phyloP scores from a whole-genome alignment of 2,329 filamentous ascomycete species.

The Penicillium sp. region DNA sequence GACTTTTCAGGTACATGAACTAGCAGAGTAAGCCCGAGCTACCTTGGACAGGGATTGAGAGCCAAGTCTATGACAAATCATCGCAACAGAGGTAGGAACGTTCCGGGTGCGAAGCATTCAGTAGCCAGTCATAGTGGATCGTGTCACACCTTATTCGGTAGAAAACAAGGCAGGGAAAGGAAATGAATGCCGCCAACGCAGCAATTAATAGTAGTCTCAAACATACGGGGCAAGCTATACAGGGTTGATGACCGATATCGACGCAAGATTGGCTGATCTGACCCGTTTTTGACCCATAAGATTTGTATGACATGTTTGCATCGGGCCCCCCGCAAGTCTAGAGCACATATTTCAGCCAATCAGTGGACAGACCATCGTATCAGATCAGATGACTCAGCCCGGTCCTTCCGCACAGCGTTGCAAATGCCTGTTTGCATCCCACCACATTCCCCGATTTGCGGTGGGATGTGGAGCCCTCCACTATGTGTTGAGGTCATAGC shows the following conservation, averaged over 20 bases:
- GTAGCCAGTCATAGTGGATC: constrained; percentile 3
- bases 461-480: constrained; percentile 10
- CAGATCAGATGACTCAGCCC: constrained; percentile 14
- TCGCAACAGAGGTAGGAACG: constrained; percentile 10
- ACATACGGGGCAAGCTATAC: background rate
- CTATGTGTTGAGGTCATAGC: constrained; percentile 20
- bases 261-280: constrained; percentile 6
- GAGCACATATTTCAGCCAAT: constrained; percentile 8
- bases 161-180: background rate
- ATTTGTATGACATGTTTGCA: constrained; percentile 20
- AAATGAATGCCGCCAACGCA: background rate
- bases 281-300: constrained; percentile 17
- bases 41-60: constrained; percentile 11
- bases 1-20: background rate
- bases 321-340: constrained; percentile 24
- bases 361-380: constrained; percentile 6
- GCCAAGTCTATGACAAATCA: constrained; percentile 26
- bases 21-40: background rate
- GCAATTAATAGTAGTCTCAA: background rate
- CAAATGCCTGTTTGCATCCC: constrained; percentile 15
- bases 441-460: constrained; percentile 2
- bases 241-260: background rate
- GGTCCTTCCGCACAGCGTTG: constrained; percentile 15
- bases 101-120: background rate
- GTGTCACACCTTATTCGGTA: constrained; percentile 1